A percentile compares a stretch with the other conserved stretches of the same genome.
Evolutionary conservation across 352 stramenopile genomes (phyloP).

Genomic region (Globisporangium carolinianum): DNA sequence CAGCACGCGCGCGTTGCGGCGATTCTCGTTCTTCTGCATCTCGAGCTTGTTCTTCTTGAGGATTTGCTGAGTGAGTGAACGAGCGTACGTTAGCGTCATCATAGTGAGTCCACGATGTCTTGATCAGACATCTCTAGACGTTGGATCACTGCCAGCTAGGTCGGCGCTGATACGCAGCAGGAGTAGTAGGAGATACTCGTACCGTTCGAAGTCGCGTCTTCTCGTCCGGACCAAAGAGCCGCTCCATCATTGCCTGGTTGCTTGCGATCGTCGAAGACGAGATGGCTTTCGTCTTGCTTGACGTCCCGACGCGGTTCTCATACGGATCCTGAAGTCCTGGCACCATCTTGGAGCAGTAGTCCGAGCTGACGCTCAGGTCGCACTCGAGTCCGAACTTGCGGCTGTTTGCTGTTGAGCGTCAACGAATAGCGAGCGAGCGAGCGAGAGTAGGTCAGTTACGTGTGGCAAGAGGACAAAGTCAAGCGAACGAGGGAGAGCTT

Average conservation of each 20-base stretch:
- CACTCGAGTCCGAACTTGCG: conserved; percentile 67
- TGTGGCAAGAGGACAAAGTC: not conserved
- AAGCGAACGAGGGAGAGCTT: not conserved
- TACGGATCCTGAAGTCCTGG: conserved; percentile 55
- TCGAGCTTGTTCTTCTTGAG: conserved; percentile 82
- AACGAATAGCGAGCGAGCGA: not conserved
- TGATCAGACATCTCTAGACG: not conserved
- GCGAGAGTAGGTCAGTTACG: not conserved
- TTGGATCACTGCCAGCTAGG: not conserved
- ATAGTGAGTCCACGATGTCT: too few relatives aligned
- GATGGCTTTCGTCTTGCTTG: conserved; percentile 29
- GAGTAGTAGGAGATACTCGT: not conserved
- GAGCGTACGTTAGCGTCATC: too few relatives aligned
- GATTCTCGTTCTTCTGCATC: conserved; percentile 65
- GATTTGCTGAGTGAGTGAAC: conserved; percentile 35
- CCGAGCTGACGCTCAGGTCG: conserved; percentile 61
- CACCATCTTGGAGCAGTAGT: conserved; percentile 71
- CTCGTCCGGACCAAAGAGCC: conserved; percentile 68
- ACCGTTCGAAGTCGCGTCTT: conserved; percentile 50
- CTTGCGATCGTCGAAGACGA: conserved; percentile 38
- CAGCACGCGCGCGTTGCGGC: conserved; percentile 61
- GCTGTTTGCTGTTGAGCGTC: conserved; percentile 32
- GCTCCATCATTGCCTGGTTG: conserved; percentile 72
- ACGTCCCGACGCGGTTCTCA: conserved; percentile 34
- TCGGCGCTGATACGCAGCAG: too few relatives aligned